A percentile compares a stretch with the other conserved stretches of the same genome.
These are phyloP conservation scores for Drechslerella coelobrocha DNA, from an alignment of 2,329 filamentous ascomycete species.

Conservation along the genomic window DNA sequence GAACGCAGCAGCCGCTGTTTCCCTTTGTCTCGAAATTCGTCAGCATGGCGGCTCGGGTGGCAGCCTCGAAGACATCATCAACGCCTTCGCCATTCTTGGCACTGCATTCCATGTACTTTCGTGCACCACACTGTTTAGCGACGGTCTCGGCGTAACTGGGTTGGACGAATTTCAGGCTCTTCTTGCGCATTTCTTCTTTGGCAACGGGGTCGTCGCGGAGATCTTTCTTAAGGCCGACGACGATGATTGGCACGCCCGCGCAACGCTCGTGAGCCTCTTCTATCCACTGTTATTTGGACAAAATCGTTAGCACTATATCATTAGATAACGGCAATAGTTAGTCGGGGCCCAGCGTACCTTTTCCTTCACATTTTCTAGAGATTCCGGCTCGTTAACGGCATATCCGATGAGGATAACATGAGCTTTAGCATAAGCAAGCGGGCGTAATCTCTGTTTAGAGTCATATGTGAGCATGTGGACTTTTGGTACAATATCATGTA, in stretches of 20 bases:
- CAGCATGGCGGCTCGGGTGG: slow-evolving; percentile 86
- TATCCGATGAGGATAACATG: slow-evolving; percentile 98
- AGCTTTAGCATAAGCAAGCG: slow-evolving; percentile 93
- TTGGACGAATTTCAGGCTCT: slow-evolving; percentile 84
- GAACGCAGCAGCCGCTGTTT: slow-evolving; percentile 82
- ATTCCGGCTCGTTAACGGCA: slow-evolving; percentile 92
- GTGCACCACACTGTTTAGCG: slow-evolving; percentile 83
- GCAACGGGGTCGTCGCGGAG: slow-evolving; percentile 91
- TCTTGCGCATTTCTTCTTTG: slow-evolving; percentile 97
- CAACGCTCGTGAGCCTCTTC: slow-evolving; percentile 94
- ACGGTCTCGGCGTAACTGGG: slow-evolving; percentile 82
- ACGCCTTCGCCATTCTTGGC: slow-evolving; percentile 95
- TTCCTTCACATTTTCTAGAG: slow-evolving; percentile 95
- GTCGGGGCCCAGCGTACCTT: slow-evolving; percentile 67
- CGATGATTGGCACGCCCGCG: slow-evolving; percentile 88
- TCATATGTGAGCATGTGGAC: neutral
- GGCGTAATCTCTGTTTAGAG: slow-evolving; percentile 71
- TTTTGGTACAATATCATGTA: no score
- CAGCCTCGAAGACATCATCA: slow-evolving; percentile 97
- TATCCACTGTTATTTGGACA: slow-evolving; percentile 73
- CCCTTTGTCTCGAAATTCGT: slow-evolving; percentile 80
- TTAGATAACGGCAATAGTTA: neutral
- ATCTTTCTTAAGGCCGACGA: slow-evolving; percentile 97
- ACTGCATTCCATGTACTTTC: slow-evolving; percentile 96
- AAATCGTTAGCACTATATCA: slow-evolving; percentile 15